Base-by-base conservation (phyloP, 495 filamentous ascomycete genomes). In the Chaetomium cochliodes region DNA sequence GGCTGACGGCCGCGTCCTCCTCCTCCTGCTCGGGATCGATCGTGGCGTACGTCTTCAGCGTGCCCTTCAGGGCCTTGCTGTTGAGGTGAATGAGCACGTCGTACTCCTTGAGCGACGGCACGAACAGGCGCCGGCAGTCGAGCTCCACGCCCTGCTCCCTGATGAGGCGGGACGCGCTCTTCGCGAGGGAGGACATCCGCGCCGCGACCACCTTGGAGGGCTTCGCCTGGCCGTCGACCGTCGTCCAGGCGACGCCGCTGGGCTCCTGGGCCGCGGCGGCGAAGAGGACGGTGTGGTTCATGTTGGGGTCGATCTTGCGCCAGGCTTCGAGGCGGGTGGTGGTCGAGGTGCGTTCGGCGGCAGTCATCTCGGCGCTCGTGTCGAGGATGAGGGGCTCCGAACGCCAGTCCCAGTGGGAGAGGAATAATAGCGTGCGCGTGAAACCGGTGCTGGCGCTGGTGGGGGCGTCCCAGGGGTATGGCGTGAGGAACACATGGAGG, bases 371-470 rank as follows among this genome's bases (percentile, higher is more conserved):
- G 58, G 76, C 81, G 59, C 81, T 77, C 8, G 92, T 80, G 72
- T 97, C 90, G 26, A 97, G 78, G 42, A 97, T 82, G 30, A 96
- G 81, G 0, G 94, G 90, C 28, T 91, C 87, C 30, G 82, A 77
- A 23, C 90, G 86, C 94, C 94, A 98, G 69, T 98, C 92, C 92
- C 94, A 98, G 25, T 84, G 82, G 1, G 92, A 84, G 13, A 98
- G 76, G 66, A 91, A 88, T 8, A 86, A 70, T 11, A 98, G 78
- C 6, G 92, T 90, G 47, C 93, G 85, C 22, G 92, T 74, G 69
- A 98, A 96, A 5, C 89, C 94, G 20, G 87, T 88, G 79, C 84
- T 88, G n/a, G 87, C 80, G 70, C 86, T 92, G 0, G 88, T 89
- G 4, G 94, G 94, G 2, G 84, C 75, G 20, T 85, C 77, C 88